Evolutionary conservation across 2,329 filamentous ascomycete species (phyloP).

Genomic region (Mycosphaerella arachidis): DNA sequence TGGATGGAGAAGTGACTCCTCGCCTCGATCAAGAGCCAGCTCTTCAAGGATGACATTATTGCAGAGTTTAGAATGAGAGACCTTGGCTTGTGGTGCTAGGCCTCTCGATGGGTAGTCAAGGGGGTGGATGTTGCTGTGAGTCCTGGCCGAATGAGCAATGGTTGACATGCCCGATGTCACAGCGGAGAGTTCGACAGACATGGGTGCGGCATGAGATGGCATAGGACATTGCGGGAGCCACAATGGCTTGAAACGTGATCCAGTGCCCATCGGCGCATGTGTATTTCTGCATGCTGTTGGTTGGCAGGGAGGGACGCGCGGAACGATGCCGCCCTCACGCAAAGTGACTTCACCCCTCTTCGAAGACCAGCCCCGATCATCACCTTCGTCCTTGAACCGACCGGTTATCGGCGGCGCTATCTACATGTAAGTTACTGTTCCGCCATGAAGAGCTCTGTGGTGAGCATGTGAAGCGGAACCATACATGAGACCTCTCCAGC

Average conservation of each 20-base stretch:
- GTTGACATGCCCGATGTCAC: neutral
- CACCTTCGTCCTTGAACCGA: neutral
- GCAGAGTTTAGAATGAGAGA: neutral
- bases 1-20: constrained; percentile 67
- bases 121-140: neutral
- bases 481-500: too few species aligned
- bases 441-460: neutral
- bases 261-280: neutral
- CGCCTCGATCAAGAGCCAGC: constrained; percentile 58
- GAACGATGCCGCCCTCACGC: neutral
- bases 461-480: neutral
- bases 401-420: neutral
- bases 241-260: neutral
- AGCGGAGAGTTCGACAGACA: neutral
- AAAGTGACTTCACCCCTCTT: neutral
- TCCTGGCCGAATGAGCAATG: neutral
- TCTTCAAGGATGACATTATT: constrained; percentile 37
- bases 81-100: constrained; percentile 30
- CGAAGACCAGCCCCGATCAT: neutral
- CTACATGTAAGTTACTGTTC: neutral
- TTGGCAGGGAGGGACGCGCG: neutral
- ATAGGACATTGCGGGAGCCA: neutral
- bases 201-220: neutral
- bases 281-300: too few species aligned
- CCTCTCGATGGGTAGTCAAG: constrained; percentile 35